These are phyloP conservation scores for Talaromyces sp. DNA, from an alignment of 2,329 filamentous ascomycete genomes.

Conservation along the genomic window DNA sequence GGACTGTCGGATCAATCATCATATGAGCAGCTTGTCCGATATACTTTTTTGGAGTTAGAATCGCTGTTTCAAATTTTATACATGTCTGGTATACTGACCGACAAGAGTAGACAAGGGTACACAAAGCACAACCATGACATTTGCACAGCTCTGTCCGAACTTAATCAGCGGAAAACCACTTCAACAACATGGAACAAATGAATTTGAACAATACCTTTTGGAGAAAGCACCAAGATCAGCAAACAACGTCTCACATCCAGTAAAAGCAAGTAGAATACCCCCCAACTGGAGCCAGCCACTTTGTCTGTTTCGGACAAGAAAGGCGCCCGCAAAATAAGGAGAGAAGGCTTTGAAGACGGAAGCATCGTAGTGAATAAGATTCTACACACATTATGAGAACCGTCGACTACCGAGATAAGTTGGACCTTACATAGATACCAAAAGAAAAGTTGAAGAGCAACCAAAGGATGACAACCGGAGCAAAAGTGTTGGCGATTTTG, in stretches of 20 bases:
- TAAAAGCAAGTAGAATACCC: constrained; percentile 68
- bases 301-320: constrained; percentile 45
- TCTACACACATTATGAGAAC: constrained; percentile 14
- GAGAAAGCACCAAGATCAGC: constrained; percentile 73
- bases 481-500: constrained; percentile 45
- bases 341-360: constrained; percentile 49
- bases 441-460: constrained; percentile 47
- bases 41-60: constrained; percentile 37
- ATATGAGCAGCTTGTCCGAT: constrained; percentile 72
- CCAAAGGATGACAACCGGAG: constrained; percentile 54
- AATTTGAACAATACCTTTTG: constrained; percentile 25
- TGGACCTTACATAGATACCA: constrained; percentile 42
- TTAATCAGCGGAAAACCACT: no score
- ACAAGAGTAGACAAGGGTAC: constrained; percentile 55
- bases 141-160: constrained; percentile 54
- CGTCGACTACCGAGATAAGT: no score
- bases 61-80: no score
- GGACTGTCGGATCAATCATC: constrained; percentile 53
- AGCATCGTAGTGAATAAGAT: constrained; percentile 42
- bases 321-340: constrained; percentile 45
- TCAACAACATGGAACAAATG: no score
- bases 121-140: constrained; percentile 65
- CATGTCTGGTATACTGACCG: no score
- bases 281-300: constrained; percentile 50
- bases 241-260: constrained; percentile 73